Percentiles rank a stretch among this genome's conserved stretches.
Evolutionary conservation across 2,329 filamentous ascomycete genomes (phyloP).

Genomic region (Aspergillus brasiliensis): DNA sequence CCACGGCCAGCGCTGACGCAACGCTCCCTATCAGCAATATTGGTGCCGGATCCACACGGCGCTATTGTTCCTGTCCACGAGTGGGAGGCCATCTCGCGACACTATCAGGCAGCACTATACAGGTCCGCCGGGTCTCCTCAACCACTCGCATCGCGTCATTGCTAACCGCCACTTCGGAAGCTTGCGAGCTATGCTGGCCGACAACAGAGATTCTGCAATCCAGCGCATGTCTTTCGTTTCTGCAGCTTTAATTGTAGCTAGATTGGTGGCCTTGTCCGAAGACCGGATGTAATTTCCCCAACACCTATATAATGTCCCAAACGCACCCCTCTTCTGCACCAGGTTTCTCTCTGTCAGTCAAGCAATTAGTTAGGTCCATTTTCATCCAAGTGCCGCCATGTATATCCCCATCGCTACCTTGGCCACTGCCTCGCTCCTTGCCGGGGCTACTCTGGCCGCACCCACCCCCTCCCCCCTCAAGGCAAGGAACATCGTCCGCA

Average conservation of each 20-base stretch:
- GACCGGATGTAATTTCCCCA: neutral
- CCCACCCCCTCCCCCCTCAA: slow-evolving; percentile 2
- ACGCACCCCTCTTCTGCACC: neutral
- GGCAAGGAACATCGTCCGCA: neutral
- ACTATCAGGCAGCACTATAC: slow-evolving; percentile 1
- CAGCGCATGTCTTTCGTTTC: neutral
- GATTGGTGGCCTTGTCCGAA: neutral
- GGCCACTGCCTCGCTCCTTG: neutral
- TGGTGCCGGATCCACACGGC: neutral
- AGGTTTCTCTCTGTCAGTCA: neutral
- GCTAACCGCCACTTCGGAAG: neutral
- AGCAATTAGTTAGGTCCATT: neutral
- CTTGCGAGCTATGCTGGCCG: neutral
- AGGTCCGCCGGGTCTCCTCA: neutral
- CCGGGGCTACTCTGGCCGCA: neutral
- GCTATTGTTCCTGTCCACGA: neutral
- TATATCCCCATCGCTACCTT: neutral
- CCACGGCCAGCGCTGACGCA: slow-evolving; percentile 1
- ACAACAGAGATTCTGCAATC: neutral
- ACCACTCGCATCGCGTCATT: neutral
- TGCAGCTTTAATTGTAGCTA: neutral
- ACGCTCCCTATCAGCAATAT: slow-evolving; percentile 9
- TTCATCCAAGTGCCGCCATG: neutral
- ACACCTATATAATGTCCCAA: neutral
- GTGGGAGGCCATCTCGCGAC: neutral